A percentile compares a stretch with the other conserved stretches of the same genome.
Evolutionary conservation across 73 alveolate genomes (phyloP).

Genomic region (Tetrahymena malaccensis): DNA sequence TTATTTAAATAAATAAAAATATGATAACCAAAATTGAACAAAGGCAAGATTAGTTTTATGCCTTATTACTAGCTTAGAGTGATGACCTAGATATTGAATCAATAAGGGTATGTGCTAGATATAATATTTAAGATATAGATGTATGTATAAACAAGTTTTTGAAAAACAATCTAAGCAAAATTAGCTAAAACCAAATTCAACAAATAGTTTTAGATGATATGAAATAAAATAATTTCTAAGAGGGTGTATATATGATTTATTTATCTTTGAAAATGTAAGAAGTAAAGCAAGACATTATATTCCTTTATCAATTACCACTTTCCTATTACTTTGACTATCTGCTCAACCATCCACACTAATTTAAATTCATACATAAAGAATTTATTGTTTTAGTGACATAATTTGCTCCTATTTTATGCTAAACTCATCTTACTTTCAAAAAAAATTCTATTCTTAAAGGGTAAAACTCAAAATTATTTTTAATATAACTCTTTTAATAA

Average conservation of each 20-base stretch:
- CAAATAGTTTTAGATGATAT: background rate
- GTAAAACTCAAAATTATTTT: background rate
- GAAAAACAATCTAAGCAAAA: background rate
- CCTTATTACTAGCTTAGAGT: background rate
- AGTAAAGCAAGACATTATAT: background rate
- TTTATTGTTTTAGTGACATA: background rate
- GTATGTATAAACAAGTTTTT: background rate
- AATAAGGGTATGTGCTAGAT: background rate
- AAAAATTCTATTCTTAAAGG: background rate
- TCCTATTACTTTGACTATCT: background rate
- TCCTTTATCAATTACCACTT: background rate
- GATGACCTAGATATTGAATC: background rate
- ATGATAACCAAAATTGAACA: background rate
- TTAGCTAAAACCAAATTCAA: background rate
- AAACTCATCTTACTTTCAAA: background rate
- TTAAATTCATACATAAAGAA: background rate
- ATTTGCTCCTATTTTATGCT: background rate
- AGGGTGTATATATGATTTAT: background rate
- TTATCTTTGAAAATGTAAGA: background rate
- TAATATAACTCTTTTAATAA: background rate
- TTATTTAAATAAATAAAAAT: background rate
- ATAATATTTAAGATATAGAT: background rate
- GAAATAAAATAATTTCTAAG: background rate
- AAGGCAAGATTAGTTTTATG: background rate
- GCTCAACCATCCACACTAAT: background rate